Evolutionary conservation across 257 asterid species (phyloP).

Genomic region (Lithospermum erythrorhizon): DNA sequence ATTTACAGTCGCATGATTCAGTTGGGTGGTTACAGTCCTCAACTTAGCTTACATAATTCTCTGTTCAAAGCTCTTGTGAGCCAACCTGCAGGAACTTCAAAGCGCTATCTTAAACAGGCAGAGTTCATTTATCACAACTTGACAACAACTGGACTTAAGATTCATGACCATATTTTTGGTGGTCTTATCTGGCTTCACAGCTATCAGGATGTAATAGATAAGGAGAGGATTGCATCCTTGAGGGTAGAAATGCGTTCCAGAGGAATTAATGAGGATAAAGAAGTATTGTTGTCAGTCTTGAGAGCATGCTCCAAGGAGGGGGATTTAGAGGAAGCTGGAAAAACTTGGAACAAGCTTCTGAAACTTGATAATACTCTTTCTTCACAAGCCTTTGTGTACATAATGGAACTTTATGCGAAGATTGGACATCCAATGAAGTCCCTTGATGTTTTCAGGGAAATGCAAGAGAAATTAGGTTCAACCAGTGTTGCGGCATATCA

Average conservation of each 20-base stretch:
- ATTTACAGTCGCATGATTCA: constrained; percentile 83
- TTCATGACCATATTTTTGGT: constrained; percentile 60
- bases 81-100: constrained; percentile 38
- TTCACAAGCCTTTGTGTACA: constrained; percentile 54
- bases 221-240: constrained; percentile 49
- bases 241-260: constrained; percentile 49
- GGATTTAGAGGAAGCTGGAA: constrained; percentile 57
- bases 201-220: constrained; percentile 66
- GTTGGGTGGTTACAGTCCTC: constrained; percentile 80
- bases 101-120: constrained; percentile 62
- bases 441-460: constrained; percentile 42
- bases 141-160: constrained; percentile 42
- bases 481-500: constrained; percentile 40
- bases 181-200: constrained; percentile 95
- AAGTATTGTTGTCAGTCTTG: constrained; percentile 58
- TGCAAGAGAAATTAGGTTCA: constrained; percentile 37
- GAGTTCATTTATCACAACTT: constrained; percentile 76
- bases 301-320: constrained; percentile 83
- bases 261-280: constrained; percentile 50
- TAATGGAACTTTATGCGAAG: constrained; percentile 66
- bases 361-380: constrained; percentile 32
- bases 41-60: constrained; percentile 74
- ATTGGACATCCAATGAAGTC: constrained; percentile 54
- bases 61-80: constrained; percentile 69
- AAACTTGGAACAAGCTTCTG: constrained; percentile 50